Percentiles rank a stretch among this genome's conserved stretches.
phyloP scores from a whole-genome alignment of 192 early-diverging fungal genomes.

The Entomortierella beljakovae region DNA sequence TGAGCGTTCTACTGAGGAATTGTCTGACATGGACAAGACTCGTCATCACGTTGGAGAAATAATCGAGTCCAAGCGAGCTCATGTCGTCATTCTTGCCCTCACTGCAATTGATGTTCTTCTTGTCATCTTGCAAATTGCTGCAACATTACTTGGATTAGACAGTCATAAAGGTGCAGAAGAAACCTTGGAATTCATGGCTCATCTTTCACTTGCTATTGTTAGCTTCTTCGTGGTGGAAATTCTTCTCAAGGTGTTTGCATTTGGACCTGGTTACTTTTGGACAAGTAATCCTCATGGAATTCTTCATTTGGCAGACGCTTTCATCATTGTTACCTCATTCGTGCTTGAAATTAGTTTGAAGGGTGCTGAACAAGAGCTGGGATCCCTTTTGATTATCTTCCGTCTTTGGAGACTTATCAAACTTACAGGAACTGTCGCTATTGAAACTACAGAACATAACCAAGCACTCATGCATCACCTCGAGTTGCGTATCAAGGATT shows the following conservation, averaged over 20 bases:
- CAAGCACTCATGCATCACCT: background rate
- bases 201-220: constrained; percentile 54
- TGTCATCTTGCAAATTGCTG: constrained; percentile 48
- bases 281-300: constrained; percentile 47
- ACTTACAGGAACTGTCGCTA: constrained; percentile 59
- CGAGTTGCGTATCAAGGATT: constrained; percentile 8
- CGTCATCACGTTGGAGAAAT: constrained; percentile 37
- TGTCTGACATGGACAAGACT: background rate
- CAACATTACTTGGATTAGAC: constrained; percentile 37
- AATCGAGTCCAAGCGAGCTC: constrained; percentile 45
- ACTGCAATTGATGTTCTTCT: constrained; percentile 47
- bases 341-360: constrained; percentile 61
- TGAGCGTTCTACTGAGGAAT: background rate
- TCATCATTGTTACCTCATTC: constrained; percentile 62
- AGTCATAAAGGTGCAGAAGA: constrained; percentile 36
- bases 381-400: constrained; percentile 64
- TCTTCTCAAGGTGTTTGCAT: constrained; percentile 56
- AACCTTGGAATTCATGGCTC: constrained; percentile 53
- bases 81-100: constrained; percentile 41
- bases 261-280: constrained; percentile 61
- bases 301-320: constrained; percentile 60
- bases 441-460: constrained; percentile 51
- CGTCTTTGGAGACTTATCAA: constrained; percentile 68
- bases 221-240: constrained; percentile 66
- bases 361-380: constrained; percentile 65